phyloP scores from a whole-genome alignment of 192 early-diverging fungal species.

The Coemansia sp. region DNA sequence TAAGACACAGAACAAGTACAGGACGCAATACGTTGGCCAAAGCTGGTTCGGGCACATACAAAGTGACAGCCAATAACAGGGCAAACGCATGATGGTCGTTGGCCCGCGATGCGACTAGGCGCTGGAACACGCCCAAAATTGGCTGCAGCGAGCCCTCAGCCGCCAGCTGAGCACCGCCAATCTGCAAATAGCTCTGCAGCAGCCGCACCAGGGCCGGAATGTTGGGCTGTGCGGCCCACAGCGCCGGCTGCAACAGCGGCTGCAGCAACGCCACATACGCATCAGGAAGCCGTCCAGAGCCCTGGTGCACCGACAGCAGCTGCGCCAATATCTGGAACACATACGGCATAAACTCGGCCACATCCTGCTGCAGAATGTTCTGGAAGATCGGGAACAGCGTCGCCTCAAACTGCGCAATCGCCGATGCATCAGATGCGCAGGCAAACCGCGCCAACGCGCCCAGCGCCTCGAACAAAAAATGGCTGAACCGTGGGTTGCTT shows the following conservation, averaged over 20 bases:
- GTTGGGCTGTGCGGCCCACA: constrained; percentile 90
- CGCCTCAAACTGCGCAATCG: constrained; percentile 80
- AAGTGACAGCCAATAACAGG: constrained; percentile 74
- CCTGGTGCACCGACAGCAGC: constrained; percentile 75
- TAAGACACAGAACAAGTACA: constrained; percentile 62
- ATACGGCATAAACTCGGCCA: constrained; percentile 93
- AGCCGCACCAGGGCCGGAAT: constrained; percentile 91
- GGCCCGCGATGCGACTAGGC: constrained; percentile 77
- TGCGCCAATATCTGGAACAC: constrained; percentile 95
- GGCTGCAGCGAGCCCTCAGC: constrained; percentile 70
- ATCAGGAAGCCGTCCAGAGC: constrained; percentile 60
- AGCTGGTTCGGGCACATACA: constrained; percentile 69
- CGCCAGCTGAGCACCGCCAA: constrained; percentile 70
- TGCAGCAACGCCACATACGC: constrained; percentile 73
- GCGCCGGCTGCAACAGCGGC: constrained; percentile 76
- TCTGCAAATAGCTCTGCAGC: constrained; percentile 80
- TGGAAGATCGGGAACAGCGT: constrained; percentile 89
- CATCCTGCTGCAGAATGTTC: constrained; percentile 78
- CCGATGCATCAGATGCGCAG: constrained; percentile 65
- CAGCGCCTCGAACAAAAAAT: constrained; percentile 93
- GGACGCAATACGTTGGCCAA: constrained; percentile 60
- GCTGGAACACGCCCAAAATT: constrained; percentile 92
- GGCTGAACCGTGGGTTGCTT: constrained; percentile 96
- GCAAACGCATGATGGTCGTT: constrained; percentile 87
- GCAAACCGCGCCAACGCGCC: constrained; percentile 83